Base-by-base conservation (phyloP, 2,329 filamentous ascomycete genomes). In the Colletotrichum sp. region DNA sequence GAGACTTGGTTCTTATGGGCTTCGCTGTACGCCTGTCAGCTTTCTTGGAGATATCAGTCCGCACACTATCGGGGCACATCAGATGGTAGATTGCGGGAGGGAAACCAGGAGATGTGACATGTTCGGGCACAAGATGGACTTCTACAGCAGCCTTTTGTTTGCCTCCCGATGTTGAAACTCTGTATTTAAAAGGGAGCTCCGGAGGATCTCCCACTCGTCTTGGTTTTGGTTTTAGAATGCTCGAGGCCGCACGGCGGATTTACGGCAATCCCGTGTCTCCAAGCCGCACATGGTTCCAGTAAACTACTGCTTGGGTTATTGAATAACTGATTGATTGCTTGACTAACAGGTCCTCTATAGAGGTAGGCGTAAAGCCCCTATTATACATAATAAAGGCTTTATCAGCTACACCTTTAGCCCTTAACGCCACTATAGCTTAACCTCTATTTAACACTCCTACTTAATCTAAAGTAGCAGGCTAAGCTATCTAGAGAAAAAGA, bases 341-440 rank as follows among this genome's bases (percentile, higher is more conserved):
- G 2, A 34, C 13, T 0, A 15, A 34, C 13, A 15, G 32, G 32
- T 34, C 32, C 32, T 34, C 13, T 15, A 34, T 34, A 7, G 32
- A 34, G 32, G 32, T 34, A 6, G 32, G 32, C 13, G n/a, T n/a
- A n/a, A 15, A 34, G 13, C 32, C 32, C 32, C 13, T 34, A 34
- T 34, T 34, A 34, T 34, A 34, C 2, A 34, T 34, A 7, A 34
- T 34, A 1, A 6, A 34, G 1, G 32, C 0, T 2, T 34, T 0
- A 2, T 1, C 6, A 34, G 13, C 32, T 7, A 34, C 13, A 34
- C 13, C 7, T 6, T 34, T 34, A 15, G 32, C 5, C 13, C 2
- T 34, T n/a, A n/a, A 34, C 6, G 0, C 32, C 2, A 34, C 32
- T 34, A 7, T 34, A 7, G 32, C 12, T 34, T 7, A 7, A 34